Base-by-base conservation (phyloP, 2,329 filamentous ascomycete genomes). In the Fusarium beomiforme region DNA sequence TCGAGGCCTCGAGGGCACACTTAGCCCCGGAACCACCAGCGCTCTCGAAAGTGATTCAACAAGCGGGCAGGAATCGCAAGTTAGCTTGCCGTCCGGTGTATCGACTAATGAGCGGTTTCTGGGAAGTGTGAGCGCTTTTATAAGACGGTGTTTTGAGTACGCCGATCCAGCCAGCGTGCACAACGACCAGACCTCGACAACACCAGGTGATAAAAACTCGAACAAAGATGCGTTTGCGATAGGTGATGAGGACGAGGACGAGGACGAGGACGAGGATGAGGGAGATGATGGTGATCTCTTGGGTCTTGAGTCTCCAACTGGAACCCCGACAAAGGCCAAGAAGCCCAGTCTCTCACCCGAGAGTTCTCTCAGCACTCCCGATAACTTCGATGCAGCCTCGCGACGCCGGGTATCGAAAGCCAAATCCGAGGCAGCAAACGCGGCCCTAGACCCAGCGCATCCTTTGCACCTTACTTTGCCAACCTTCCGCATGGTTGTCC, bases 401-500 rank as follows among this genome's bases (percentile, higher is more conserved):
- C 74, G 76, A 47, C 77, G 80, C n/a, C 77, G 75, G 55, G 85
- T 85, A 33, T 90, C 89, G 53, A 91, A 90, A 78, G 88, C 91
- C 11, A 88, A 90, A 76, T 90, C 91, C 2, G 91, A 94, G 78
- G 89, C 92, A 23, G 94, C 94, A 49, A 99, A 99, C 78, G 90
- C 91, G 12, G 96, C 96, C 1, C 88, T 99, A 7, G 95, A 99
- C 78, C 96, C 96, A 5, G 91, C 94, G 29, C 95, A 97, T 70
- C 96, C 96, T 10, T 87, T 99, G 1, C 93, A 98, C 79, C 98
- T 99, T 77, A 98, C 96, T 2, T 87, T 99, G 3, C 96, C 96
- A 2, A 99, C 96, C 1, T 99, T 99, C 87, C 92, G 96, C 72
- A 99, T 99, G 96, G 94, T 99, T 6, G 93, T 99, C 13, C 89